Base-by-base conservation (phyloP, 768 basidiomycete species). In the Pleurotus platypus region DNA sequence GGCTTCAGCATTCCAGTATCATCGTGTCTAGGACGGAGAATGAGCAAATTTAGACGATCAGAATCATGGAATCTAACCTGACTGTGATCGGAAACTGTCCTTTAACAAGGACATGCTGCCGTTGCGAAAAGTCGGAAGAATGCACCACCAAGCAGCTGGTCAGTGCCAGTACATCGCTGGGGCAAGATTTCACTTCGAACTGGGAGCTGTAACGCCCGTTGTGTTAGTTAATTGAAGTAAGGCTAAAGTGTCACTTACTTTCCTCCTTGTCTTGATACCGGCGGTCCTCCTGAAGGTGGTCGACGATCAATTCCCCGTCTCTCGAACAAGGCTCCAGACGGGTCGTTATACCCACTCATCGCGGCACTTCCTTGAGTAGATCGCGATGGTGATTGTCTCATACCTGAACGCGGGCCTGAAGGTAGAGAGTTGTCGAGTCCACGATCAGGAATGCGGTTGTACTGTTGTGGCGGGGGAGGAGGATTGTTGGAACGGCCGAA, bases 101-200 rank as follows among this genome's bases (percentile, higher is more conserved):
- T 62, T 94, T 93, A 24, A 95, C 75, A 13, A 89, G 70, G 40
- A 93, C 87, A 69, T 93, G 92, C 50, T 85, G 81, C 4, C 86
- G 84, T 12, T 82, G 73, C 6, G 72, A 70, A 65, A 95, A 95
- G 70, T 97, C 93, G 4, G 77, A 73, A 1, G 88, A 84, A 69
- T 90, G 76, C 26, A 92, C 91, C 45, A 95, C 82, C 13, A 96
- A 67, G 62, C 91, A 86, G 69, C 95, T 96, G 15, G 84, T 80
- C 58, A 93, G 75, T 0, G 93, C 94, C 22, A 93, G 79, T 1
- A 78, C 70, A 49, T 86, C 82, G 57, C 77, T 84, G 0, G 91
- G 89, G 55, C 82, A 79, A 15, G 74, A 69, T 3, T 81, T 82
- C 54, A 93, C 85, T 24, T 65, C 69, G 62, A 77, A 89, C 49